Evolutionary conservation across 2,329 filamentous ascomycete species (phyloP), one percentile per base, ranked within the genome.

Genomic region (Trichoderma arundinaceum): DNA sequence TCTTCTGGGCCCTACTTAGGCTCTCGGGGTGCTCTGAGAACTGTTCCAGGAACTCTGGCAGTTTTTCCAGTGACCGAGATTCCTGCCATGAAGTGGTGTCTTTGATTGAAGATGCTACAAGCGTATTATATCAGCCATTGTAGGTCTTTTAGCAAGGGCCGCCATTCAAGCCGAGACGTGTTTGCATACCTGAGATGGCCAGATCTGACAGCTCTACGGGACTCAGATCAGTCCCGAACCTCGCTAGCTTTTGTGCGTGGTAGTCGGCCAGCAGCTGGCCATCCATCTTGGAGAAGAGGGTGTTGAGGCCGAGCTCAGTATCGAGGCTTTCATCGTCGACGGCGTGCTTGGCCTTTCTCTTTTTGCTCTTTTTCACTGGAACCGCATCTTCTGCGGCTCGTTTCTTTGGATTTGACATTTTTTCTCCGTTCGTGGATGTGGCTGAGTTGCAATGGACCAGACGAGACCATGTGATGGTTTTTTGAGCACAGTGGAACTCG

Each of bases 131-230:
- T 69, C n/a, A 69, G 67, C 22, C 56, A 54, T 22, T 41, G 12
- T 9, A 43, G 6, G 35, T 10, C 35, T 7, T 38, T 38, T 2
- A 38, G 6, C 3, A 38, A 10, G 35, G 10, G 35, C 10, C 10
- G 7, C 12, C 58, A 12, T 22, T 28, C 19, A 10, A 6, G 2
- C 17, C 7, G n/a, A 15, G n/a, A 12, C 48, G n/a, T n/a, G 19
- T n/a, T 62, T 52, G 44, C 81, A 71, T 83, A 93, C 92, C 89
- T 70, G 92, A 88, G 60, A 98, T 83, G 64, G 91, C 89, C 73
- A 92, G 82, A 74, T 97, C 94, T 65, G 92, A 89, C 38, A 96
- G 81, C 78, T 99, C 95, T 46, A 98, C 86, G 0, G 88, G 82
- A 71, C 91, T 97, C 72, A 97, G 77, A 60, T 97, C 90, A 33